phyloP scores from a whole-genome alignment of 2,329 filamentous ascomycete species.

The Sporothrix phasma region DNA sequence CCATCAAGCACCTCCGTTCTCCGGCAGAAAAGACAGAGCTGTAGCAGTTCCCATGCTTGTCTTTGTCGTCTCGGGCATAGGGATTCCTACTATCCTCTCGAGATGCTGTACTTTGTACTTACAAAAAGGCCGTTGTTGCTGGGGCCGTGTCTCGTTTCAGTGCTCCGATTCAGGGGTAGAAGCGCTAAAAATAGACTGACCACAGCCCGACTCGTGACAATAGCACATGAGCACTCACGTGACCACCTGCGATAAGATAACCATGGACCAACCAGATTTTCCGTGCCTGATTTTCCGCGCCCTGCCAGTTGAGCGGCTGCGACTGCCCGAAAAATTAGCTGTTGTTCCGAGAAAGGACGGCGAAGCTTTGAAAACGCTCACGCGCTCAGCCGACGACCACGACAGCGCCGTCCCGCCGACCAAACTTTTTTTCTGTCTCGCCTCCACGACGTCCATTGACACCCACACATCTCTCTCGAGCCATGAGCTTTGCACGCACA shows the following conservation, averaged over 20 bases:
- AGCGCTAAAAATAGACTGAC: slow-evolving; percentile 7
- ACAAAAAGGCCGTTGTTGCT: neutral
- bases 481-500: slow-evolving; percentile 18
- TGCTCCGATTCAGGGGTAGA: neutral
- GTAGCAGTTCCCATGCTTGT: too few relatives aligned
- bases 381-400: neutral
- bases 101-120: too few relatives aligned
- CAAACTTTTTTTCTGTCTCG: too few relatives aligned
- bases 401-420: neutral
- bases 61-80: too few relatives aligned
- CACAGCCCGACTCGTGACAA: neutral
- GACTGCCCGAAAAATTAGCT: slow-evolving; percentile 15
- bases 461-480: neutral
- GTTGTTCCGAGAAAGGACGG: slow-evolving; percentile 10
- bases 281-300: slow-evolving; percentile 7
- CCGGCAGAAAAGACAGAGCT: too few relatives aligned
- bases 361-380: slow-evolving; percentile 4
- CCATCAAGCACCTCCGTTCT: too few relatives aligned
- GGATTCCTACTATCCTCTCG: too few relatives aligned
- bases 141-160: neutral
- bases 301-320: slow-evolving; percentile 1
- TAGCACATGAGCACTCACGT: neutral
- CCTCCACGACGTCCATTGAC: neutral
- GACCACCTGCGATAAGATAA: slow-evolving; percentile 14
- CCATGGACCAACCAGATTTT: neutral